Evolutionary conservation across 805 yeast species (phyloP).

Genomic region (Tetrapisispora fleetii): DNA sequence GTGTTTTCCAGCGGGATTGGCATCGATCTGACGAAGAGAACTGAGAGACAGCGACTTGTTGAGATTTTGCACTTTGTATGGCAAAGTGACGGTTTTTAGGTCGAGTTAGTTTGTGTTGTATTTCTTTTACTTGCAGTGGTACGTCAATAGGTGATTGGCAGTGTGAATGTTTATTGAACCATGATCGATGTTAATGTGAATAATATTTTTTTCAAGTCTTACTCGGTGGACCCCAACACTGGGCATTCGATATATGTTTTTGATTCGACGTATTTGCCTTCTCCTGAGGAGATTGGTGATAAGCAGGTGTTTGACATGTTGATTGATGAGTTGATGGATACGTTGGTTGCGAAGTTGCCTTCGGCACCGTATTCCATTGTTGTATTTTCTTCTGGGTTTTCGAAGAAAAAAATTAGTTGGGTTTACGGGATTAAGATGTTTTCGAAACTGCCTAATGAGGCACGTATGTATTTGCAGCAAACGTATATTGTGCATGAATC

Average conservation of each 20-base stretch:
- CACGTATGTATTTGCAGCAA: slow-evolving; percentile 45
- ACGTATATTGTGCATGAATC: slow-evolving; percentile 81
- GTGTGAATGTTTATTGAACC: neutral
- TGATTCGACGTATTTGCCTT: slow-evolving; percentile 74
- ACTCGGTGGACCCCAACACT: slow-evolving; percentile 55
- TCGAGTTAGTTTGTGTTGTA: too few species aligned
- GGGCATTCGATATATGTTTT: slow-evolving; percentile 67
- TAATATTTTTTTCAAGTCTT: slow-evolving; percentile 48
- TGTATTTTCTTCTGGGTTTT: slow-evolving; percentile 77
- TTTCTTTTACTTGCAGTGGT: too few species aligned
- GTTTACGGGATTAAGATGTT: slow-evolving; percentile 58
- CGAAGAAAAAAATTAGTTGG: slow-evolving; percentile 42
- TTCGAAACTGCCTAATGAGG: slow-evolving; percentile 46
- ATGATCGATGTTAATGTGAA: slow-evolving; percentile 28
- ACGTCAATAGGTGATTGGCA: too few species aligned
- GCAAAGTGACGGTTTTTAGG: too few species aligned
- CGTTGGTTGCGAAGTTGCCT: slow-evolving; percentile 51
- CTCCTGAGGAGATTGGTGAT: slow-evolving; percentile 36
- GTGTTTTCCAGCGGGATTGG: too few species aligned
- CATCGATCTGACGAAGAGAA: too few species aligned
- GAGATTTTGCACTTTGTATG: too few species aligned
- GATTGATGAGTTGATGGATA: slow-evolving; percentile 45
- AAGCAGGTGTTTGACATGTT: slow-evolving; percentile 30
- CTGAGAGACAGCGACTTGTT: too few species aligned
- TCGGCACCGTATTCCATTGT: slow-evolving; percentile 52